phyloP scores from a whole-genome alignment of 2,329 filamentous ascomycete species.

The Penicillium rolfsii region DNA sequence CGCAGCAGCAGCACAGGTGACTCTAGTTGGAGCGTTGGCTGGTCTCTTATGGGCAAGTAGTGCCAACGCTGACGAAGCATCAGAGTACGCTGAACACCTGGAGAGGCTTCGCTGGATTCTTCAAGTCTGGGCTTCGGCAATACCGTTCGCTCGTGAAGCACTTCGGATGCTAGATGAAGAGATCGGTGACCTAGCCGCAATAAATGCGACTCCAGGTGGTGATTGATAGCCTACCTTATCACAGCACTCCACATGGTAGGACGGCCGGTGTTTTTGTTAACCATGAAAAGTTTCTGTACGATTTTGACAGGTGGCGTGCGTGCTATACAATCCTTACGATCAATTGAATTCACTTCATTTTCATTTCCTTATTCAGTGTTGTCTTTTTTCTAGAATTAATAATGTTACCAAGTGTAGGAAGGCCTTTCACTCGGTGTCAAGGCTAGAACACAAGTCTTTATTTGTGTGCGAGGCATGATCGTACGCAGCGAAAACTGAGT shows the following conservation, averaged over 20 bases:
- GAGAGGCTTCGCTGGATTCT: constrained; percentile 49
- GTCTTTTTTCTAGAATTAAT: too few relatives aligned
- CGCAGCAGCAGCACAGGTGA: constrained; percentile 48
- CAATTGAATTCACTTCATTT: too few relatives aligned
- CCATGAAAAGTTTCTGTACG: too few relatives aligned
- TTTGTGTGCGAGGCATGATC: too few relatives aligned
- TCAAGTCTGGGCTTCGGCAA: constrained; percentile 33
- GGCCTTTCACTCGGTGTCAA: too few relatives aligned
- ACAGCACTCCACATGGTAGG: neutral
- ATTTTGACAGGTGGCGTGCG: too few relatives aligned
- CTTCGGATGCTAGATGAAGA: constrained; percentile 19
- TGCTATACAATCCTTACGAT: too few relatives aligned
- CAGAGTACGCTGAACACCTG: constrained; percentile 41
- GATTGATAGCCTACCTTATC: neutral
- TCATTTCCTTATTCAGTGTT: too few relatives aligned
- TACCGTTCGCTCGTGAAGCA: constrained; percentile 16
- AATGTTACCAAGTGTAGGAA: too few relatives aligned
- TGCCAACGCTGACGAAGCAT: constrained; percentile 37
- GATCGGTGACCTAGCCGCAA: constrained; percentile 9
- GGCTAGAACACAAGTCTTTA: too few relatives aligned
- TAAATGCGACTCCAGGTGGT: constrained; percentile 6
- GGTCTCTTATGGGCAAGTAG: constrained; percentile 45
- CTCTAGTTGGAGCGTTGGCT: constrained; percentile 48
- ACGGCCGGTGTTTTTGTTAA: too few relatives aligned
- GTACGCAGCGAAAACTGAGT: too few relatives aligned